Percentiles rank a stretch among this genome's conserved stretches.
Evolutionary conservation across 179 eudicot species (phyloP).

Genomic region (Amaranthus tricolor): DNA sequence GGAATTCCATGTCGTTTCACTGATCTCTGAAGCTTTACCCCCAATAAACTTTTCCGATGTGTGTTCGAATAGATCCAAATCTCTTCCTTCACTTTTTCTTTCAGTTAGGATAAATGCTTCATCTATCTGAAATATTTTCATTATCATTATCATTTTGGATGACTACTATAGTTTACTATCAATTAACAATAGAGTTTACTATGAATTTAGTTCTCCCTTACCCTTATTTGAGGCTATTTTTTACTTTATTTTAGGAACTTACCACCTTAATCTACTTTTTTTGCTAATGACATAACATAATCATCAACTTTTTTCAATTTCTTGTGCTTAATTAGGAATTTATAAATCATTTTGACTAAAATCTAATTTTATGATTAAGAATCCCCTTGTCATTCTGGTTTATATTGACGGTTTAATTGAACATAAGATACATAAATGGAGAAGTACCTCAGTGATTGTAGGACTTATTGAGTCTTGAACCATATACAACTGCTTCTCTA

Average conservation of each 20-base stretch:
- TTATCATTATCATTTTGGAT: constrained; percentile 9
- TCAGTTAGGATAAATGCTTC: constrained; percentile 59
- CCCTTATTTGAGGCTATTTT: not conserved
- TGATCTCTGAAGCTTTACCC: constrained; percentile 14
- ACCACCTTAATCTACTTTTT: not conserved
- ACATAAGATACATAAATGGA: not conserved
- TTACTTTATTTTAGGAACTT: not conserved
- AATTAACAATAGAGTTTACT: not conserved
- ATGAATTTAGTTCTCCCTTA: not conserved
- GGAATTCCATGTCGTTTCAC: constrained; percentile 30
- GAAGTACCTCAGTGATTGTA: constrained; percentile 54
- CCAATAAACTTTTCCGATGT: constrained; percentile 45
- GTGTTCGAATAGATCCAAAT: constrained; percentile 40
- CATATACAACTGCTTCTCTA: constrained; percentile 41
- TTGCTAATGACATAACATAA: not conserved
- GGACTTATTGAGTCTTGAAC: constrained; percentile 62
- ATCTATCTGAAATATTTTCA: constrained; percentile 45
- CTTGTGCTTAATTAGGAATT: too few relatives aligned
- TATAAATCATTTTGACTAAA: too few relatives aligned
- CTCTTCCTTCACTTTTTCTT: constrained; percentile 30
- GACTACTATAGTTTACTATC: not conserved
- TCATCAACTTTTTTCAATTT: not conserved
- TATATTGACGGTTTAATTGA: not conserved
- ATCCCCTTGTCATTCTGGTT: not conserved
- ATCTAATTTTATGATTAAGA: not conserved